Conservation (phyloP, 2,329 filamentous ascomycete species). For the Dothistroma pini region DNA sequence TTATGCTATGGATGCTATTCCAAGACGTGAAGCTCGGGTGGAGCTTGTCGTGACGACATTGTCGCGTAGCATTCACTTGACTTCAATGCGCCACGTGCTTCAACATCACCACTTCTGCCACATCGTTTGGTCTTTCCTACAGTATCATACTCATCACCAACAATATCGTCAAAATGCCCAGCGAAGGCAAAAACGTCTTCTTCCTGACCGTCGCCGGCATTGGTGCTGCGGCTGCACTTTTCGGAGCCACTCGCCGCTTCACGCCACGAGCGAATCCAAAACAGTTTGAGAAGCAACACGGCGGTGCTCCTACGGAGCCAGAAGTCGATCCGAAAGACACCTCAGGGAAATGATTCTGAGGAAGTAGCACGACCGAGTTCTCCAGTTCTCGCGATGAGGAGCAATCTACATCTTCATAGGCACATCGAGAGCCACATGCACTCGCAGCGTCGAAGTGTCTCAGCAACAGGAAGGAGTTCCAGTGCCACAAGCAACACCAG, state of each 20-base stretch:
- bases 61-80: not conserved
- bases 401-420: too few relatives aligned
- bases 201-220: constrained; percentile 5
- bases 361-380: too few relatives aligned
- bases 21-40: not conserved
- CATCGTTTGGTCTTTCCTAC: not conserved
- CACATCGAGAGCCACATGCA: too few relatives aligned
- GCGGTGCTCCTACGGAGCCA: not conserved
- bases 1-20: not conserved
- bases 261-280: constrained; percentile 1
- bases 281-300: constrained; percentile 3
- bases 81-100: constrained; percentile 2
- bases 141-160: not conserved
- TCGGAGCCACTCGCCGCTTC: constrained; percentile 1
- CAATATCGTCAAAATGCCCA: not conserved
- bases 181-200: constrained; percentile 2
- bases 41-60: constrained; percentile 2
- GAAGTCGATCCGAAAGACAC: not conserved
- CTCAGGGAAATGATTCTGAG: not conserved
- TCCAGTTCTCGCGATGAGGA: too few relatives aligned
- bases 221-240: not conserved
- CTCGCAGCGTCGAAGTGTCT: too few relatives aligned
- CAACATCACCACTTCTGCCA: not conserved
- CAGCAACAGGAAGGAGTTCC: too few relatives aligned
- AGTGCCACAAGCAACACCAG: too few relatives aligned